Conservation (phyloP, 2,329 filamentous ascomycete species). For the Sclerotinia sclerotiorum region DNA sequence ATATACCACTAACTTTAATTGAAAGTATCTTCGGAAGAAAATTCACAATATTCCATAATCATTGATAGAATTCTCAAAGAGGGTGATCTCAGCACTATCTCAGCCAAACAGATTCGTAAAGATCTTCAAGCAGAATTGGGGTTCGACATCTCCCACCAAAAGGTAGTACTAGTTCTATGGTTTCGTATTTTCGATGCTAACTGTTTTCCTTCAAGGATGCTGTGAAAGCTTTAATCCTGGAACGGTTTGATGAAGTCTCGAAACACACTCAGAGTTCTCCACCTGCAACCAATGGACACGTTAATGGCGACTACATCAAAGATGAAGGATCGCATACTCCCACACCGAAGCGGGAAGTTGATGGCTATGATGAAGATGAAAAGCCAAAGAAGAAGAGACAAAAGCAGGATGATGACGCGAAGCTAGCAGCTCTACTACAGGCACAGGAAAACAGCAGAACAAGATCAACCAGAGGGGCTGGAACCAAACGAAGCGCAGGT, state of each 20-base stretch:
- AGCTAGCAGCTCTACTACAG: constrained; percentile 82
- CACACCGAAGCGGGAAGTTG: constrained; percentile 16
- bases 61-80: constrained; percentile 43
- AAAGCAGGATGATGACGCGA: constrained; percentile 77
- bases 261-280: constrained; percentile 24
- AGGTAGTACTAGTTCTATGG: constrained; percentile 35
- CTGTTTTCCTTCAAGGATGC: constrained; percentile 43
- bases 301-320: constrained; percentile 24
- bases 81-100: constrained; percentile 43
- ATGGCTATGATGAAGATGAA: constrained; percentile 31
- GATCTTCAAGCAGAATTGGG: constrained; percentile 38
- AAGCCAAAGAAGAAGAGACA: constrained; percentile 57
- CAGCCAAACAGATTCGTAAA: constrained; percentile 43
- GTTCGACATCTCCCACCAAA: constrained; percentile 43
- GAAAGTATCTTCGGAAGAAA: constrained; percentile 37
- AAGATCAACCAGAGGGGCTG: constrained; percentile 73
- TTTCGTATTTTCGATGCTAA: constrained; percentile 21
- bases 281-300: constrained; percentile 20
- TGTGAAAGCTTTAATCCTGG: constrained; percentile 54
- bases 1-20: constrained; percentile 21
- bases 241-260: constrained; percentile 52
- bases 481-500: constrained; percentile 49
- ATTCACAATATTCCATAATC: constrained; percentile 41
- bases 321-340: constrained; percentile 25
- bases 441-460: constrained; percentile 80